Evolutionary conservation across 1,284 basidiomycete genomes (phyloP).

Genomic region (Leccinum ponderosum): DNA sequence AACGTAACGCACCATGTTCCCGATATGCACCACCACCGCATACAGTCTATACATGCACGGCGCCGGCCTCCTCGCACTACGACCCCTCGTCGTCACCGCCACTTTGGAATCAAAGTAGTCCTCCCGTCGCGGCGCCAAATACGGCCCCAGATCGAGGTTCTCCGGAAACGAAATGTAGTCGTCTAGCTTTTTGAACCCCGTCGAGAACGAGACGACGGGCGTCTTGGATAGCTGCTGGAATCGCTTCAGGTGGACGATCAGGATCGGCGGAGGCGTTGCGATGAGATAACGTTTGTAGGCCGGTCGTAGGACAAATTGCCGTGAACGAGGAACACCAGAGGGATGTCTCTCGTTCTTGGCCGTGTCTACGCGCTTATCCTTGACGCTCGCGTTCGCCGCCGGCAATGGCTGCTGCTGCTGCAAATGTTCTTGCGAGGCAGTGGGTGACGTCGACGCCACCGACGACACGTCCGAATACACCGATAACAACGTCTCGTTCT

Average conservation of each 20-base stretch:
- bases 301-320: slow-evolving; percentile 73
- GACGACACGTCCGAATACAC: slow-evolving; percentile 46
- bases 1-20: slow-evolving; percentile 69
- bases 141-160: slow-evolving; percentile 81
- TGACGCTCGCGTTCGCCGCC: neutral
- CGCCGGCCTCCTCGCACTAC: slow-evolving; percentile 37
- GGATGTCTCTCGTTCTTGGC: too few relatives aligned
- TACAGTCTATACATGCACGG: slow-evolving; percentile 73
- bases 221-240: slow-evolving; percentile 76
- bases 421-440: slow-evolving; percentile 26
- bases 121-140: slow-evolving; percentile 79
- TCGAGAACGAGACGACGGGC: slow-evolving; percentile 55
- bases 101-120: slow-evolving; percentile 51
- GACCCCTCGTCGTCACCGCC: slow-evolving; percentile 31
- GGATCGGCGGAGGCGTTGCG: slow-evolving; percentile 80
- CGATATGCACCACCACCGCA: slow-evolving; percentile 90
- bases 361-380: neutral
- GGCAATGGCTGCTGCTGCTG: slow-evolving; percentile 18
- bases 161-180: slow-evolving; percentile 89
- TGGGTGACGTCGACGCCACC: slow-evolving; percentile 35
- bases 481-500: slow-evolving; percentile 33
- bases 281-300: slow-evolving; percentile 96
- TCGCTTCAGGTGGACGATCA: slow-evolving; percentile 91
- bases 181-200: slow-evolving; percentile 83
- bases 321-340: slow-evolving; percentile 41